Evolutionary conservation across 1,284 basidiomycete species (phyloP).

Genomic region (Pyrrhoderma noxium): DNA sequence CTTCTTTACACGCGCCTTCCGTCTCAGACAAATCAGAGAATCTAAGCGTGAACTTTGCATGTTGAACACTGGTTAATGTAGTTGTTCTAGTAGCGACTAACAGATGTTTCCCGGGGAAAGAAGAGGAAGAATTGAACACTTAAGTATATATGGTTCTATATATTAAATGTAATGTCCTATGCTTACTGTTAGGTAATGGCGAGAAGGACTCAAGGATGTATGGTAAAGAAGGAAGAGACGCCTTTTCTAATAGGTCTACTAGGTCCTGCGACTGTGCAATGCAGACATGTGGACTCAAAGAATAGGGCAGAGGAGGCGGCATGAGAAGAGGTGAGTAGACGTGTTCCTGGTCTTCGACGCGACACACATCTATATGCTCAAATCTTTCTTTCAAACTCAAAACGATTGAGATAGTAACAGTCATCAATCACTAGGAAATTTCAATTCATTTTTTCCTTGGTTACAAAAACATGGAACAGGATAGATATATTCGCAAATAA

Average conservation of each 20-base stretch:
- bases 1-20: slow-evolving; percentile 62
- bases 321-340: slow-evolving; percentile 23
- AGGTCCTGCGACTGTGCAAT: slow-evolving; percentile 65
- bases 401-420: neutral
- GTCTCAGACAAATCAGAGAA: slow-evolving; percentile 68
- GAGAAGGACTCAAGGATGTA: slow-evolving; percentile 75
- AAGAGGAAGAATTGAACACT: slow-evolving; percentile 2
- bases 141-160: no score
- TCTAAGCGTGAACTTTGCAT: slow-evolving; percentile 61
- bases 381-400: no score
- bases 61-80: slow-evolving; percentile 57
- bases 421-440: no score
- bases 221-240: slow-evolving; percentile 57
- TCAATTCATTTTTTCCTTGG: no score
- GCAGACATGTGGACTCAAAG: slow-evolving; percentile 73
- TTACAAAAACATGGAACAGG: no score
- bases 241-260: slow-evolving; percentile 44
- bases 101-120: no score
- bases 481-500: no score
- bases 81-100: slow-evolving; percentile 73
- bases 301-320: slow-evolving; percentile 51
- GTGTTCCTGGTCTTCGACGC: no score
- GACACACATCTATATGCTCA: no score
- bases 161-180: neutral
- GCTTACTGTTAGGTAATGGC: slow-evolving; percentile 68